Evolutionary conservation across 108 stramenopile species (phyloP), one percentile per base, ranked within the genome.

Genomic region (Nitzschia palea): DNA sequence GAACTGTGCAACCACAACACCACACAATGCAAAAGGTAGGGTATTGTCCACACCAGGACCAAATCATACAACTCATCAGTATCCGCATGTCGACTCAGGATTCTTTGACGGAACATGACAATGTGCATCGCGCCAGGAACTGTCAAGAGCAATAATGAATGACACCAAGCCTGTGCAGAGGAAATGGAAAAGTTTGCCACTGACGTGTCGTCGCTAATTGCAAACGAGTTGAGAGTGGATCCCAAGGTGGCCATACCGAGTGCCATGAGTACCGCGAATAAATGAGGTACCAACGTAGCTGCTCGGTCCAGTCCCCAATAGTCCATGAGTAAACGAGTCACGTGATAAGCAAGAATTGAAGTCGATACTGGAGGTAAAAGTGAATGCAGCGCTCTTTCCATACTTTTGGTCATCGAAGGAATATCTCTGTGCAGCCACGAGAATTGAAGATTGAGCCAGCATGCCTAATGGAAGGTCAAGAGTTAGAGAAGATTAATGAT

Each of bases 11-110:
- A 51, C 17, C 56, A 2, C 12, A 77, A 29, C 26, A 90, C 47
- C 0, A 68, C 47, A 60, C 83, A 87, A 51, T 86, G 87, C 15
- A 87, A 59, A 55, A 87, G 36, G 66, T 92, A 92, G 10, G 90
- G 88, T 45, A 82, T 52, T 0, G 86, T 70, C 76, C 72, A 69
- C 9, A 80, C 70, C 8, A 92, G 69, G 29, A 80, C 35, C 28
- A 87, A 62, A 62, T 92, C 88, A 44, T 67, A 84, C 28, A 75
- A 50, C 26, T 85, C 86, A 68, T 87, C 88, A 1, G 62, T 23
- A 10, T 81, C 83, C n/a, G 84, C 85, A 50, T 83, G 75, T 45
- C 65, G 70, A 47, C 75, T 85, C 20, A 76, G 44, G n/a, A 87
- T 83, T 15, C 90, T 69, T 22, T 65, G 66, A 8, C 77, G 76